Conservation (phyloP, 2,329 filamentous ascomycete species). For the Claviceps sp. region DNA sequence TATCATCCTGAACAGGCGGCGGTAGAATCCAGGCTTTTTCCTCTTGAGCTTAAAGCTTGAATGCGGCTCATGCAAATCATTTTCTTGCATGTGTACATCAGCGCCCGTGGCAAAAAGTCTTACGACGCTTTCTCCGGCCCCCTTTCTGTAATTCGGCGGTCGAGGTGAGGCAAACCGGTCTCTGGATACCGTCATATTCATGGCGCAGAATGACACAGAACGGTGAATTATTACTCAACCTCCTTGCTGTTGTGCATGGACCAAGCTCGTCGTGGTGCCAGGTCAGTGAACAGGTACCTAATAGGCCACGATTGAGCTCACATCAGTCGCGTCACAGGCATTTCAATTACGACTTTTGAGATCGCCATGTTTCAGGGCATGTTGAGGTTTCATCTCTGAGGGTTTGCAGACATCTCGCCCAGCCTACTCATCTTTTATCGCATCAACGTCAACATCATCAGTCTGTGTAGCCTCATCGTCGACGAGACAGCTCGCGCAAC, state of each 20-base stretch:
- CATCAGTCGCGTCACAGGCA: constrained; percentile 29
- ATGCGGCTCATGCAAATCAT: too few relatives aligned
- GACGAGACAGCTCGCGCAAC: constrained; percentile 25
- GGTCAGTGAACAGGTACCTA: constrained; percentile 11
- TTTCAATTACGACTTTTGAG: constrained; percentile 32
- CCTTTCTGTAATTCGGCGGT: too few relatives aligned
- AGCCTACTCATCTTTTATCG: constrained; percentile 23
- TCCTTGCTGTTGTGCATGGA: constrained; percentile 33
- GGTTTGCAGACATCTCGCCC: constrained; percentile 32
- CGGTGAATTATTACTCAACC: constrained; percentile 26
- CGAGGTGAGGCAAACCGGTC: too few relatives aligned
- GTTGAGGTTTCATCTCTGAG: constrained; percentile 28
- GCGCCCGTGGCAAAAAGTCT: too few relatives aligned
- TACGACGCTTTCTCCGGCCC: too few relatives aligned
- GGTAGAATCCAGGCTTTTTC: too few relatives aligned
- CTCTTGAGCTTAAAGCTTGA: too few relatives aligned
- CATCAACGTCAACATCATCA: constrained; percentile 23
- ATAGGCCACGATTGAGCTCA: constrained; percentile 29
- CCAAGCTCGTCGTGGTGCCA: constrained; percentile 34
- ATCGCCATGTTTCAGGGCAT: constrained; percentile 31
- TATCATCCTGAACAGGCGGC: too few relatives aligned
- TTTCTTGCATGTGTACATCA: too few relatives aligned
- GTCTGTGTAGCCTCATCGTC: constrained; percentile 25
- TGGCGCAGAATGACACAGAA: constrained; percentile 26
- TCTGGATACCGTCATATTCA: too few relatives aligned